phyloP scores from a whole-genome alignment of 371 early-diverging fungal genomes.

The Entomophthora muscae region DNA sequence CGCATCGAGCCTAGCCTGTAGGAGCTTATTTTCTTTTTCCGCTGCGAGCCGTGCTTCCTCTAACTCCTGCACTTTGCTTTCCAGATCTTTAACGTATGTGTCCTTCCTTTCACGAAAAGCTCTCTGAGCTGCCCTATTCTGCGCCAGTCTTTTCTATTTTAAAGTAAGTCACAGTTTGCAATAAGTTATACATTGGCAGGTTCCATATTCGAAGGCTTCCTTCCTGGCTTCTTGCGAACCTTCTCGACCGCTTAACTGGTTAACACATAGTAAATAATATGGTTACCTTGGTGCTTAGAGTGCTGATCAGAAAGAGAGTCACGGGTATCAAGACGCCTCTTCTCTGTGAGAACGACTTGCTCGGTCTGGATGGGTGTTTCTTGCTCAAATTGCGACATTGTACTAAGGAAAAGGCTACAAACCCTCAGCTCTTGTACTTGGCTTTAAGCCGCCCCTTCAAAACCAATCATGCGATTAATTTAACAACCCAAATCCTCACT shows the following conservation, averaged over 20 bases:
- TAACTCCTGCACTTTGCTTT: slow-evolving; percentile 24
- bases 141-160: slow-evolving; percentile 40
- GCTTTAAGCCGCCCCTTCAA: too few species aligned
- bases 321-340: too few species aligned
- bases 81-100: slow-evolving; percentile 37
- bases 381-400: too few species aligned
- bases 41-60: slow-evolving; percentile 19
- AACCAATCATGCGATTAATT: too few species aligned
- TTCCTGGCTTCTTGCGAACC: not conserved
- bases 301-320: too few species aligned
- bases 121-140: slow-evolving; percentile 60
- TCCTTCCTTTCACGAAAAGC: slow-evolving; percentile 63
- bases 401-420: too few species aligned
- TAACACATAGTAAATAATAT: too few species aligned
- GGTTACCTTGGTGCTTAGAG: too few species aligned
- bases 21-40: slow-evolving; percentile 18
- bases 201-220: not conserved
- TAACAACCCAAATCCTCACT: too few species aligned
- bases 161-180: not conserved
- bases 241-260: not conserved
- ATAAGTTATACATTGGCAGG: not conserved
- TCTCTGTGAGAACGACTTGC: too few species aligned
- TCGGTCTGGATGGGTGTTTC: too few species aligned
- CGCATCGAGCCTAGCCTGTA: slow-evolving; percentile 5
- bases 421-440: too few species aligned